Conservation (phyloP, 2,329 filamentous ascomycete genomes). For the Xylaria sp. region DNA sequence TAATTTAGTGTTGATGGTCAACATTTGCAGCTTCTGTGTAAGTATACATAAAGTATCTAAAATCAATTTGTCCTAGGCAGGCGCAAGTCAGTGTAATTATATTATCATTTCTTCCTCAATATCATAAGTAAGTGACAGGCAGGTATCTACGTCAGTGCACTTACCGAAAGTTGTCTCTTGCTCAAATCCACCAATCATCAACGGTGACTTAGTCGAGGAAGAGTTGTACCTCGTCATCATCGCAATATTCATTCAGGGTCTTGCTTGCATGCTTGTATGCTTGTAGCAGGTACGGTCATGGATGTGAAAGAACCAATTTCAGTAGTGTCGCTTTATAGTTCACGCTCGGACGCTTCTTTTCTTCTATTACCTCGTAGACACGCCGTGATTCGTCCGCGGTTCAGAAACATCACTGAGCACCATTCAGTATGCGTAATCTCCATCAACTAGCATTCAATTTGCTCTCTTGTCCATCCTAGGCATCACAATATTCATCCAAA, state of each 20-base stretch:
- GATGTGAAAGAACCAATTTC: neutral
- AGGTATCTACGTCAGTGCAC: neutral
- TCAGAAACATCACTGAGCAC: neutral
- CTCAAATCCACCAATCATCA: neutral
- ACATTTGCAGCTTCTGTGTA: too few species aligned
- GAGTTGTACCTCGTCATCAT: neutral
- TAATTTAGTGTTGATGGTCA: too few species aligned
- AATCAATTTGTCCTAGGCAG: too few species aligned
- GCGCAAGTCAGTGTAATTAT: too few species aligned
- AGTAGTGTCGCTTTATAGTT: neutral
- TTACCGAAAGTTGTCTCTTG: neutral
- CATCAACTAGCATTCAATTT: neutral
- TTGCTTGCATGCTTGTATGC: too few species aligned
- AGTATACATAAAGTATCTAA: too few species aligned
- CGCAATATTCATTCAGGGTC: neutral
- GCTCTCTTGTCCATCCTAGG: neutral
- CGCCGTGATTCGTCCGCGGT: neutral
- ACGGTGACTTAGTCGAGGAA: too few species aligned
- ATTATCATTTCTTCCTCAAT: neutral
- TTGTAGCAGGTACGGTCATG: neutral
- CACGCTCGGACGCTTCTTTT: neutral
- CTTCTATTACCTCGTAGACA: neutral
- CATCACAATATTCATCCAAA: neutral
- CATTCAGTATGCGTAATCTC: neutral
- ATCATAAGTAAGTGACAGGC: neutral